Evolutionary conservation across 306 rosid species (phyloP).

Genomic region (Glycine latifolia): DNA sequence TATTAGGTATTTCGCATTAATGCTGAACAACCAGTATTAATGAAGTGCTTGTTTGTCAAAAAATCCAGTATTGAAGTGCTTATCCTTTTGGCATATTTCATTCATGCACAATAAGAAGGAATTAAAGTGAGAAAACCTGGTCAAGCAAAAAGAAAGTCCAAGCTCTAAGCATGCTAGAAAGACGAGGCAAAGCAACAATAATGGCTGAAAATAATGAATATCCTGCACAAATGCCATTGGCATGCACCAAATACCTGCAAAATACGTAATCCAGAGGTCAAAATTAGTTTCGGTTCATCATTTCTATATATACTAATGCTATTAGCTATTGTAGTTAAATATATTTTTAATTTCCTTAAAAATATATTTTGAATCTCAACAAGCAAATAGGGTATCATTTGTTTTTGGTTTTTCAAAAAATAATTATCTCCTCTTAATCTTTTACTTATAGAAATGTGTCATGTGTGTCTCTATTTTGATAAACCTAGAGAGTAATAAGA

Average conservation of each 20-base stretch:
- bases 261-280: neutral
- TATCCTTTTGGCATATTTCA: neutral
- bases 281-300: constrained; percentile 18
- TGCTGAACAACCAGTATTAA: neutral
- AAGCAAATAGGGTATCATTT: too few relatives aligned
- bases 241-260: constrained; percentile 88
- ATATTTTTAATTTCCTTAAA: too few relatives aligned
- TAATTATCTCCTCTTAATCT: too few relatives aligned
- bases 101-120: neutral
- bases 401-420: too few relatives aligned
- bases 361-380: too few relatives aligned
- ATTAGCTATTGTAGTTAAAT: too few relatives aligned
- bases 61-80: neutral
- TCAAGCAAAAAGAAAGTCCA: constrained; percentile 90
- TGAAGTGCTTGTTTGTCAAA: too few relatives aligned
- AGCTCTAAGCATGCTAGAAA: constrained; percentile 64
- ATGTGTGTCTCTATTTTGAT: too few relatives aligned
- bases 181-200: constrained; percentile 67
- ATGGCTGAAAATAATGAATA: constrained; percentile 81
- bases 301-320: neutral
- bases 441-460: too few relatives aligned
- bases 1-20: neutral
- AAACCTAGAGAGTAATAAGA: too few relatives aligned
- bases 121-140: constrained; percentile 58
- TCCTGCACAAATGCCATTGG: constrained; percentile 90